A percentile compares a stretch with the other conserved stretches of the same genome.
These are phyloP conservation scores for Phytopythium helicoides DNA, from an alignment of 352 stramenopile species.

Conservation along the genomic window DNA sequence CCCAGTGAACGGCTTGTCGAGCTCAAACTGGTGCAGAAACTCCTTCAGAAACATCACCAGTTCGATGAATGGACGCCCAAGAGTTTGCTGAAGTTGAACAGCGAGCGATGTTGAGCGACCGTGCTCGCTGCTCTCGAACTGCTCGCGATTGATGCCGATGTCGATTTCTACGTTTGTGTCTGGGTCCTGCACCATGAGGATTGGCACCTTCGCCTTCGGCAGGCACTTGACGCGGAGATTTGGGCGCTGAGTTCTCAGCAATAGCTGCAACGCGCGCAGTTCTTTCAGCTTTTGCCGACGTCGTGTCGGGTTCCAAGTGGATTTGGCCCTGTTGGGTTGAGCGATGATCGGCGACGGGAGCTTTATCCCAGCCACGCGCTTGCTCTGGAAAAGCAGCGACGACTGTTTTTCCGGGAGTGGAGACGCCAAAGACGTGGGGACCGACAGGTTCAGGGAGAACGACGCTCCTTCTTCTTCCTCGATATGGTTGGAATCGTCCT, in stretches of 20 bases:
- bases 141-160: conserved; percentile 61
- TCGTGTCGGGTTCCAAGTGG: conserved; percentile 69
- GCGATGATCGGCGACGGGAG: not conserved
- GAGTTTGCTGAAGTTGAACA: conserved; percentile 32
- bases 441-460: conserved; percentile 65
- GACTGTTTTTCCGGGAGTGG: not conserved
- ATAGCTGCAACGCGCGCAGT: conserved; percentile 49
- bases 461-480: conserved; percentile 34
- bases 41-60: conserved; percentile 75
- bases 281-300: conserved; percentile 56
- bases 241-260: conserved; percentile 47
- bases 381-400: conserved; percentile 3
- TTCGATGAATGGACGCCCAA: conserved; percentile 45
- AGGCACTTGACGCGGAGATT: conserved; percentile 62
- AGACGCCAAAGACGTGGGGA: conserved; percentile 14
- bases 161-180: conserved; percentile 56
- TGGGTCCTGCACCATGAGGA: conserved; percentile 62
- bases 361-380: conserved; percentile 5
- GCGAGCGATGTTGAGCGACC: conserved; percentile 60
- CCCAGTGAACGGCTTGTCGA: conserved; percentile 80
- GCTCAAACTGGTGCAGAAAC: conserved; percentile 71
- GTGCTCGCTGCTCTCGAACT: conserved; percentile 56
- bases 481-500: conserved; percentile 10
- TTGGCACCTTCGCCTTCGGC: conserved; percentile 71
- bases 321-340: conserved; percentile 23